Conservation (phyloP, 768 basidiomycete genomes). For the Guyanaporus albipodus region DNA sequence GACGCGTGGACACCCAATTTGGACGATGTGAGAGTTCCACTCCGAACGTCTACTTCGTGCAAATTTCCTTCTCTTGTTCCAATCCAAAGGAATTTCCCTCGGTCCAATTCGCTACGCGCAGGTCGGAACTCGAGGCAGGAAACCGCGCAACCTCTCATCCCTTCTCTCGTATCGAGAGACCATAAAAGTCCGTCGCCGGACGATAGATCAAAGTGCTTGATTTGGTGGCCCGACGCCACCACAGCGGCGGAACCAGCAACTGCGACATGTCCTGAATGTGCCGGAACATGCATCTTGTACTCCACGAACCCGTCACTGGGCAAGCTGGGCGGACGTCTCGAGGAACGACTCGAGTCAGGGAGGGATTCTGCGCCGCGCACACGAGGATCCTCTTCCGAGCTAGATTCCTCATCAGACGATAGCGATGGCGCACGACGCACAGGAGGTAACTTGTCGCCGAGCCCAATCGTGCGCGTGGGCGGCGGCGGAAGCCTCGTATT, state of each 20-base stretch:
- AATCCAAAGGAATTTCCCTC: slow-evolving; percentile 71
- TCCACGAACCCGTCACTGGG: slow-evolving; percentile 35
- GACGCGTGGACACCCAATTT: slow-evolving; percentile 63
- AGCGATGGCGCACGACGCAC: slow-evolving; percentile 44
- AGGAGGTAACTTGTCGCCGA: slow-evolving; percentile 68
- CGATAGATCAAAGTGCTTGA: slow-evolving; percentile 62
- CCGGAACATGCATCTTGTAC: slow-evolving; percentile 49
- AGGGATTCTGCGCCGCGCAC: slow-evolving; percentile 47
- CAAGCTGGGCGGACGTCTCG: slow-evolving; percentile 45
- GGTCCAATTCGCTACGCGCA: slow-evolving; percentile 39
- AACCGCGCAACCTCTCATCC: slow-evolving; percentile 64
- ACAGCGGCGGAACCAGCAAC: slow-evolving; percentile 57
- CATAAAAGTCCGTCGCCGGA: slow-evolving; percentile 43
- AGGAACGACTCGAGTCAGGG: slow-evolving; percentile 68
- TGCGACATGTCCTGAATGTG: slow-evolving; percentile 51
- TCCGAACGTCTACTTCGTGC: slow-evolving; percentile 73
- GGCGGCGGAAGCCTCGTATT: slow-evolving; percentile 57
- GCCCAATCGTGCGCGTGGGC: slow-evolving; percentile 67
- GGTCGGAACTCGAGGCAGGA: slow-evolving; percentile 78
- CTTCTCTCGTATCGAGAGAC: slow-evolving; percentile 59
- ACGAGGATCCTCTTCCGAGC: slow-evolving; percentile 55
- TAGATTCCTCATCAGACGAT: slow-evolving; percentile 51
- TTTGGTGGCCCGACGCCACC: slow-evolving; percentile 52
- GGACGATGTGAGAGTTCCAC: slow-evolving; percentile 50
- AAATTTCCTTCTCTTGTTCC: slow-evolving; percentile 91